Conservation (phyloP, 768 basidiomycete species). For the Suillus sp. region DNA sequence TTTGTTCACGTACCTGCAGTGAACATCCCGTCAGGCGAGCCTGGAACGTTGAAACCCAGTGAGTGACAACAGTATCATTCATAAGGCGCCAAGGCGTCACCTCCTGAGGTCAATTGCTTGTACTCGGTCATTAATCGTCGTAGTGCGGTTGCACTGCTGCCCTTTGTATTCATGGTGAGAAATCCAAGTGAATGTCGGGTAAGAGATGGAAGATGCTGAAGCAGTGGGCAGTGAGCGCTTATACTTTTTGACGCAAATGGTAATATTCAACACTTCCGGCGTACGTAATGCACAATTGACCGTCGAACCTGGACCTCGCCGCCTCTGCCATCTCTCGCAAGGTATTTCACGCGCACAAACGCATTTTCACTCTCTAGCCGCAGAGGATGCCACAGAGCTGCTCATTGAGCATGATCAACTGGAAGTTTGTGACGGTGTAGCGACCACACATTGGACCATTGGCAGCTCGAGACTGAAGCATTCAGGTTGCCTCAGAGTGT, state of each 20-base stretch:
- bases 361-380: not conserved
- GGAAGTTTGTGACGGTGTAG: not conserved
- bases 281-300: not conserved
- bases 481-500: not conserved
- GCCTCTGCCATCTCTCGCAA: no score
- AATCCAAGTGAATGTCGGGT: not conserved
- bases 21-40: constrained; percentile 94
- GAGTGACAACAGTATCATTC: constrained; percentile 2
- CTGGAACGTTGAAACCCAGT: constrained; percentile 36
- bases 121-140: constrained; percentile 92
- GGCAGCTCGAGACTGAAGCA: not conserved
- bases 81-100: constrained; percentile 36
- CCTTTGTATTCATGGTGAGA: constrained; percentile 52
- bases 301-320: not conserved
- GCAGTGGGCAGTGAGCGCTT: not conserved
- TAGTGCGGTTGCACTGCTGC: constrained; percentile 68
- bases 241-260: not conserved
- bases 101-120: constrained; percentile 81
- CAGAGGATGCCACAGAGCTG: not conserved
- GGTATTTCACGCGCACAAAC: not conserved
- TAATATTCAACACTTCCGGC: not conserved
- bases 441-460: not conserved
- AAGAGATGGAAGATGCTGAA: constrained; percentile 3
- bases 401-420: not conserved
- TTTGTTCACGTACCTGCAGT: constrained; percentile 63